Conservation (phyloP, 768 basidiomycete species). For the Suillus spraguei region DNA sequence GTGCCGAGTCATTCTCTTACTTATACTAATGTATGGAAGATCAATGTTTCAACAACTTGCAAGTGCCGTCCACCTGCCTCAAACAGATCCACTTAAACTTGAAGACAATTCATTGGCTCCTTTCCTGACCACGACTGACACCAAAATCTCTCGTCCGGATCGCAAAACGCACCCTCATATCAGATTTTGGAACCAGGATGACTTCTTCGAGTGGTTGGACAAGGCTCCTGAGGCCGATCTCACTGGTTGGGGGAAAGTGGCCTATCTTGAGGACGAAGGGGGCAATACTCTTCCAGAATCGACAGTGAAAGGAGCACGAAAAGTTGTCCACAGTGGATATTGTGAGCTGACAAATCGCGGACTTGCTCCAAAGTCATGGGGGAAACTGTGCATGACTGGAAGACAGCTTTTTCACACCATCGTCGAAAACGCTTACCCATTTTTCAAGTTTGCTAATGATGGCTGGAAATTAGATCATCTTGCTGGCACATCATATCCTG, state of each 20-base stretch:
- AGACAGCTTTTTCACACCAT: neutral
- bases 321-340: neutral
- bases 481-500: neutral
- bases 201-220: neutral
- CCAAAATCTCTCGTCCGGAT: neutral
- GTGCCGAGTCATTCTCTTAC: too few relatives aligned
- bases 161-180: neutral
- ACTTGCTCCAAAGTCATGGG: slow-evolving; percentile 8
- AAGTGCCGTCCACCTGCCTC: neutral
- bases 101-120: neutral
- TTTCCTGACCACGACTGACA: neutral
- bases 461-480: slow-evolving; percentile 8
- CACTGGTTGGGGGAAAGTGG: too few relatives aligned
- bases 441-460: slow-evolving; percentile 1
- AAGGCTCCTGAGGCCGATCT: neutral
- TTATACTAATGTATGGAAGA: neutral
- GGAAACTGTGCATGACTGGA: neutral
- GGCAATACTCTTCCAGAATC: neutral
- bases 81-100: neutral
- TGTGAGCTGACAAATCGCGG: neutral
- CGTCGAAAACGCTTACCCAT: neutral
- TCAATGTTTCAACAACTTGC: neutral
- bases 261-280: slow-evolving; percentile 7
- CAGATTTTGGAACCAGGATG: neutral
- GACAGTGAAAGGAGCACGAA: neutral